Conservation (phyloP, 106 monocot genomes). For the Platanthera zijinensis region DNA sequence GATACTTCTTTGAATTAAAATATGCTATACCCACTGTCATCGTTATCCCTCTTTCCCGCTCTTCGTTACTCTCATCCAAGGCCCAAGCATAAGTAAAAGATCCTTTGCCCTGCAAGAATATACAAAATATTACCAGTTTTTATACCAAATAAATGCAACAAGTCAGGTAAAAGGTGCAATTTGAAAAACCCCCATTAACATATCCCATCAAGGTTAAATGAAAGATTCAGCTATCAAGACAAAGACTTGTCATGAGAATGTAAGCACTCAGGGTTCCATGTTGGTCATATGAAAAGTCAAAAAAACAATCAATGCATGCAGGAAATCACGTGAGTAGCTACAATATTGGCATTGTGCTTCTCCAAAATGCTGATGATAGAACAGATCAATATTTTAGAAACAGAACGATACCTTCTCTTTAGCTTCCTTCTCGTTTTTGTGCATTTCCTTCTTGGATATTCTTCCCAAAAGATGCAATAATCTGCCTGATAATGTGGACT, state of each 20-base stretch:
- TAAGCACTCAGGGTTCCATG: no score
- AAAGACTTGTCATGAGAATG: background rate
- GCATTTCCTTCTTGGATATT: slow-evolving; percentile 86
- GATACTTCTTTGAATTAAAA: slow-evolving; percentile 76
- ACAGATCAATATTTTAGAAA: background rate
- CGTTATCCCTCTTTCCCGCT: slow-evolving; percentile 91
- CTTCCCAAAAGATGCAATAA: slow-evolving; percentile 74
- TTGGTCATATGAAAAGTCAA: no score
- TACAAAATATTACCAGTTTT: background rate
- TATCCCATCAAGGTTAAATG: background rate
- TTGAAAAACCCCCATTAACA: background rate
- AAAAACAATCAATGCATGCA: background rate
- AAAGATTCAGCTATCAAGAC: slow-evolving; percentile 2
- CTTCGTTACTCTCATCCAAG: slow-evolving; percentile 90
- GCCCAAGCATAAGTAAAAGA: slow-evolving; percentile 99
- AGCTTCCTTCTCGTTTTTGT: slow-evolving; percentile 85
- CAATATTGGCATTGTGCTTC: background rate
- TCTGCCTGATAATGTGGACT: slow-evolving; percentile 85
- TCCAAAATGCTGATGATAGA: background rate
- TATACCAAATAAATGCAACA: background rate
- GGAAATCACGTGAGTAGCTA: background rate
- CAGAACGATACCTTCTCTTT: slow-evolving; percentile 65
- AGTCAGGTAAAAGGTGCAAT: background rate
- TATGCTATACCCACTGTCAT: slow-evolving; percentile 95
- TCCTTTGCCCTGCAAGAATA: slow-evolving; percentile 71